These are phyloP conservation scores for Penicillium atrosanguineum DNA, from an alignment of 495 filamentous ascomycete genomes.

Conservation along the genomic window DNA sequence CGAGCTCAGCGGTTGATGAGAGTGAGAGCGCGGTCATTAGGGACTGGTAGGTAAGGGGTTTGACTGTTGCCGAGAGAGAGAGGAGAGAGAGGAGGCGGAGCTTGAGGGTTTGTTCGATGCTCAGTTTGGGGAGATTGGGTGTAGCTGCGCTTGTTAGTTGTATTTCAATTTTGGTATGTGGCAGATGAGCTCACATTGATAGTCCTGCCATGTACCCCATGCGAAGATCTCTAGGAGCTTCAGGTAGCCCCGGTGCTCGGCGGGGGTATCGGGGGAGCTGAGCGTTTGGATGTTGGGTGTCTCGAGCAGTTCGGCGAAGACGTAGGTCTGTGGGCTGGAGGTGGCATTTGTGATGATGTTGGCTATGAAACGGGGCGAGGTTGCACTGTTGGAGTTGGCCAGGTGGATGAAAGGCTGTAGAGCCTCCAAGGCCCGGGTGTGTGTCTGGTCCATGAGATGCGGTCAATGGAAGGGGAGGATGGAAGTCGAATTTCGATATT, in stretches of 20 bases:
- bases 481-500: not conserved
- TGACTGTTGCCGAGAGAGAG: slow-evolving; percentile 60
- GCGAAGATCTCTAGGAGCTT: slow-evolving; percentile 86
- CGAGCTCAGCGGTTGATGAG: slow-evolving; percentile 65
- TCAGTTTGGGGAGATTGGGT: slow-evolving; percentile 66
- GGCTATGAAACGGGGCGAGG: slow-evolving; percentile 76
- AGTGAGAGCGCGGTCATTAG: slow-evolving; percentile 69
- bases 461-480: slow-evolving; percentile 3
- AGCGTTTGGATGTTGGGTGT: slow-evolving; percentile 79
- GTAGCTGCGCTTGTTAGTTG: slow-evolving; percentile 34
- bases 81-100: slow-evolving; percentile 89
- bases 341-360: slow-evolving; percentile 88
- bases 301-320: slow-evolving; percentile 91
- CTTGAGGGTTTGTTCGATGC: slow-evolving; percentile 71
- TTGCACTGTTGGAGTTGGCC: slow-evolving; percentile 69
- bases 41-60: slow-evolving; percentile 67
- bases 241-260: slow-evolving; percentile 56
- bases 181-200: slow-evolving; percentile 50
- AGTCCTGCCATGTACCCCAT: slow-evolving; percentile 83
- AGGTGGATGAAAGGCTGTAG: slow-evolving; percentile 87
- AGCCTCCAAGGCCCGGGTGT: slow-evolving; percentile 75
- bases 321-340: slow-evolving; percentile 79
- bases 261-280: slow-evolving; percentile 40
- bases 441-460: slow-evolving; percentile 69
- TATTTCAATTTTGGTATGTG: not conserved